Percentiles rank a stretch among this genome's conserved stretches.
Conservation (phyloP, 495 filamentous ascomycete species). For the Platismatia glauca region DNA sequence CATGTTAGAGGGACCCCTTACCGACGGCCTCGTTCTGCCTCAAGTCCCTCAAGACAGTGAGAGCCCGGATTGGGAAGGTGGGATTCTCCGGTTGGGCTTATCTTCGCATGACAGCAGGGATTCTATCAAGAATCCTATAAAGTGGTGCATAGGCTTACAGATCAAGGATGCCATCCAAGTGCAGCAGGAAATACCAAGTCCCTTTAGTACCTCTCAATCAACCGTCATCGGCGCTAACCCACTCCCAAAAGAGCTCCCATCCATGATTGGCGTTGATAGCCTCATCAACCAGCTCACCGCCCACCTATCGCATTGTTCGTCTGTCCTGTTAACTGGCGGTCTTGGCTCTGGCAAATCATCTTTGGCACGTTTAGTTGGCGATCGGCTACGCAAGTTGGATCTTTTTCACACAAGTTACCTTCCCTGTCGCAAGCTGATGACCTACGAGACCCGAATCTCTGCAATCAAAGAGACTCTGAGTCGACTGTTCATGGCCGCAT, state of each 20-base stretch:
- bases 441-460: conserved; percentile 77
- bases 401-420: conserved; percentile 75
- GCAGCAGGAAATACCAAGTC: conserved; percentile 57
- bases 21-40: conserved; percentile 73
- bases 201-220: conserved; percentile 41
- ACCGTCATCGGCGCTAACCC: conserved; percentile 42
- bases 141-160: conserved; percentile 73
- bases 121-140: conserved; percentile 42
- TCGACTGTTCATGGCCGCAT: conserved; percentile 74
- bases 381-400: conserved; percentile 52
- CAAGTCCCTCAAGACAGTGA: conserved; percentile 6
- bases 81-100: conserved; percentile 69
- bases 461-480: conserved; percentile 83
- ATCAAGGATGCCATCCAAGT: conserved; percentile 61
- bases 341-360: conserved; percentile 84
- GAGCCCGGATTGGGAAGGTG: conserved; percentile 51
- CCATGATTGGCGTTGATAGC: conserved; percentile 78
- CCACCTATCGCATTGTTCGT: conserved; percentile 74
- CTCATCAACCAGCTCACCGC: conserved; percentile 59
- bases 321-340: conserved; percentile 78
- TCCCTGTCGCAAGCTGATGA: conserved; percentile 72
- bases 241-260: conserved; percentile 42
- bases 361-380: conserved; percentile 56
- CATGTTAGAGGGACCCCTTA: conserved; percentile 76
- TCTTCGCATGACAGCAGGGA: conserved; percentile 36